A percentile compares a stretch with the other conserved stretches of the same genome.
These are phyloP conservation scores for Ceratocystis destructans DNA, from an alignment of 2,329 filamentous ascomycete species.

Conservation along the genomic window DNA sequence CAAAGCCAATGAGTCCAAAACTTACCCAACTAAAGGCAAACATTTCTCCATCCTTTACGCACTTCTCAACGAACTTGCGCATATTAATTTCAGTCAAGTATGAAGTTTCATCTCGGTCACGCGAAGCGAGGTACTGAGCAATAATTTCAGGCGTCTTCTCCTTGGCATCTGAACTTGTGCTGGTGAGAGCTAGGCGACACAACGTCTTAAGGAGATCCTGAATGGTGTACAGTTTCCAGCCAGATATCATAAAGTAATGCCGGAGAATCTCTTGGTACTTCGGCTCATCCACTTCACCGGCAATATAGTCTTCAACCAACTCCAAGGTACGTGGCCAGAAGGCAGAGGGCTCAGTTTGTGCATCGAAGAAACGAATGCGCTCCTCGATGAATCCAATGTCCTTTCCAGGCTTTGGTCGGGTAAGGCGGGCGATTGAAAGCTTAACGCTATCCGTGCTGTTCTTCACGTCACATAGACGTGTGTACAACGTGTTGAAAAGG, in stretches of 20 bases:
- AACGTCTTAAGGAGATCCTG: slow-evolving; percentile 76
- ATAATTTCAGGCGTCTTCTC: slow-evolving; percentile 90
- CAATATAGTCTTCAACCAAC: slow-evolving; percentile 76
- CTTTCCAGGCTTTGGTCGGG: slow-evolving; percentile 63
- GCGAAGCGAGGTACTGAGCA: slow-evolving; percentile 69
- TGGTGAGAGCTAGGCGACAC: slow-evolving; percentile 65
- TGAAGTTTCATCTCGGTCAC: slow-evolving; percentile 71
- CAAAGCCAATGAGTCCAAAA: slow-evolving; percentile 22
- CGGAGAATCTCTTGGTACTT: slow-evolving; percentile 83
- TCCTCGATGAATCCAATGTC: slow-evolving; percentile 76
- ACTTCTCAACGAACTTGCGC: slow-evolving; percentile 81
- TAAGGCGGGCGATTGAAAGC: slow-evolving; percentile 59
- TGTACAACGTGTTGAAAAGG: slow-evolving; percentile 83
- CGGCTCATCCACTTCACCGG: slow-evolving; percentile 64
- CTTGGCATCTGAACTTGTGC: slow-evolving; percentile 74
- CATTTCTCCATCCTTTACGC: slow-evolving; percentile 81
- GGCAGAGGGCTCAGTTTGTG: slow-evolving; percentile 41
- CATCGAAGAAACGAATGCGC: slow-evolving; percentile 58
- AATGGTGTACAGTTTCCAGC: slow-evolving; percentile 88
- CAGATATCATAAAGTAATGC: slow-evolving; percentile 78
- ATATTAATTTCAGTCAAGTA: slow-evolving; percentile 82
- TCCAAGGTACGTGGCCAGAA: slow-evolving; percentile 78
- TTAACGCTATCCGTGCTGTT: slow-evolving; percentile 58
- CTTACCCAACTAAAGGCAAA: slow-evolving; percentile 86
- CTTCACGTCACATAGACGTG: slow-evolving; percentile 72